These are phyloP conservation scores for Glycine latifolia DNA, from an alignment of 306 rosid genomes.

Conservation along the genomic window DNA sequence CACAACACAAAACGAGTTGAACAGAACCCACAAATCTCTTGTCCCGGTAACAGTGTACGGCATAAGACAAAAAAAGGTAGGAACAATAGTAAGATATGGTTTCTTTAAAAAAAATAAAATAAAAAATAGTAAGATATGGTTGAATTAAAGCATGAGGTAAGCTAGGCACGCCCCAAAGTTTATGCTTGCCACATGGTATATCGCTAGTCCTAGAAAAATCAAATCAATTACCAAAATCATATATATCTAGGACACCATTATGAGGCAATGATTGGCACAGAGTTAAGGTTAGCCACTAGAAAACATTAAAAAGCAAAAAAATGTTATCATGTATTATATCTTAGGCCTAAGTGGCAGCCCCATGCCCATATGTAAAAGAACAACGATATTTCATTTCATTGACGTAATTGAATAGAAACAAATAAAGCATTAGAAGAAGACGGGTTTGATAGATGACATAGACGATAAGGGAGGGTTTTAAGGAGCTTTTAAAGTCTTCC, in stretches of 20 bases:
- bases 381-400: neutral
- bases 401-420: conserved; percentile 15
- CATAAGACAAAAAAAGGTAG: neutral
- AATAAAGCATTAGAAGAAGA: conserved; percentile 45
- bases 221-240: conserved; percentile 38
- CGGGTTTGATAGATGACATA: conserved; percentile 31
- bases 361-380: conserved; percentile 5
- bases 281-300: conserved; percentile 45
- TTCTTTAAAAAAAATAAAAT: too few relatives aligned
- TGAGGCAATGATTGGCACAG: conserved; percentile 53
- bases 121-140: conserved; percentile 33
- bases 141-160: conserved; percentile 49
- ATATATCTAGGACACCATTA: conserved; percentile 9
- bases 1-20: conserved; percentile 23
- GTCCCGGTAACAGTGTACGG: neutral
- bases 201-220: conserved; percentile 18
- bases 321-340: neutral
- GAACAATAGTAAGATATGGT: neutral
- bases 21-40: neutral
- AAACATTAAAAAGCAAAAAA: neutral
- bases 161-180: conserved; percentile 46
- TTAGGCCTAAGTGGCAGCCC: conserved; percentile 10
- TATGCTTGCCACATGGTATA: conserved; percentile 47
- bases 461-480: conserved; percentile 11
- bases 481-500: conserved; percentile 2